Evolutionary conservation across 2,329 filamentous ascomycete species (phyloP).

Genomic region (Tolypocladium inflatum): DNA sequence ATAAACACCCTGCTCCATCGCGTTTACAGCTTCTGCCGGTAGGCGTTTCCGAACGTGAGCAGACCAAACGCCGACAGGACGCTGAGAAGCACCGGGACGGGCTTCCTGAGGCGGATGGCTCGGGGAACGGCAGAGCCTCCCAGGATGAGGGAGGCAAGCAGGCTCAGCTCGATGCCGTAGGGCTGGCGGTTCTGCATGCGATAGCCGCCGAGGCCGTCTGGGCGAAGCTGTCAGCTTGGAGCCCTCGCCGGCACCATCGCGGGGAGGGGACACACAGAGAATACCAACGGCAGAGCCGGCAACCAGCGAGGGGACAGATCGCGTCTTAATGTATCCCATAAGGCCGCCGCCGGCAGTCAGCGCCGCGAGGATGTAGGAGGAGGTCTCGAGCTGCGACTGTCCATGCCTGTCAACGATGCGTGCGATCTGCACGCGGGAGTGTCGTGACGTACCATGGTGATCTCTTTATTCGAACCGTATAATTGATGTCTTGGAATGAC

Average conservation of each 20-base stretch:
- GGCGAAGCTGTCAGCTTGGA: background rate
- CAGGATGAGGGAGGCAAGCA: conserved; percentile 78
- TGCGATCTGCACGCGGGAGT: background rate
- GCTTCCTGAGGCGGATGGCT: conserved; percentile 75
- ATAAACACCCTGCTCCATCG: background rate
- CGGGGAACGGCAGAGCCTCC: conserved; percentile 78
- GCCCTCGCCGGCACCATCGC: background rate
- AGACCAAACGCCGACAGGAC: conserved; percentile 71
- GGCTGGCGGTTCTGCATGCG: conserved; percentile 65
- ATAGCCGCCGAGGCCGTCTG: conserved; percentile 70
- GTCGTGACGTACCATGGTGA: conserved; percentile 1
- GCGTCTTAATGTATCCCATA: conserved; percentile 75
- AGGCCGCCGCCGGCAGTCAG: conserved; percentile 82
- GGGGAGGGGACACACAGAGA: conserved; percentile 37
- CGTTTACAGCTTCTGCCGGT: conserved; percentile 28
- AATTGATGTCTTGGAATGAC: background rate
- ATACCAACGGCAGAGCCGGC: conserved; percentile 77
- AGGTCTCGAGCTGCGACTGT: conserved; percentile 28
- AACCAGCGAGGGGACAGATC: conserved; percentile 76
- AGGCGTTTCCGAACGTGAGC: conserved; percentile 69
- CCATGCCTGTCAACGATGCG: background rate
- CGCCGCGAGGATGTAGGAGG: conserved; percentile 69
- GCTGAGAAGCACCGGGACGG: conserved; percentile 72
- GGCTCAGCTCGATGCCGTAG: conserved; percentile 81
- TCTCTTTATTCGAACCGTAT: background rate